These are phyloP conservation scores for Butyriboletus pseudospeciosus DNA, from an alignment of 1,284 basidiomycete genomes.

Conservation along the genomic window DNA sequence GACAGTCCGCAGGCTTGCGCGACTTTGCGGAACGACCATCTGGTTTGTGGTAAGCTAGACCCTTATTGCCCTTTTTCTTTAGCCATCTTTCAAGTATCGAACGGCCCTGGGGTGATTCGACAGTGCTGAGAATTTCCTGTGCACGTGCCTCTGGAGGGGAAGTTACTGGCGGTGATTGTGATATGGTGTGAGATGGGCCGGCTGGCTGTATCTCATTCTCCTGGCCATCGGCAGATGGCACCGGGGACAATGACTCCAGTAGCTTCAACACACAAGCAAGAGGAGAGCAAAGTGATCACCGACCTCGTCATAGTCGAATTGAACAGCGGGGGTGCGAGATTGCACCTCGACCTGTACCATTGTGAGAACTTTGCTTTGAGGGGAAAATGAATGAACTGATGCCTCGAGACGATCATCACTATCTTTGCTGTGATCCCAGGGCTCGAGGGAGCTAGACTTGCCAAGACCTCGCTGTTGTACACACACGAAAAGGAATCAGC, in stretches of 20 bases:
- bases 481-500: no score
- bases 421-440: no score
- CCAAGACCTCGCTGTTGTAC: no score
- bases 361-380: background rate
- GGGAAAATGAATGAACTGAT: background rate
- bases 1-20: background rate
- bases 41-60: background rate
- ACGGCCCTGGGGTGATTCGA: accelerated
- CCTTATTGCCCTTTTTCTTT: background rate
- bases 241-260: background rate
- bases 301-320: background rate
- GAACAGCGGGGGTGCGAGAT: background rate
- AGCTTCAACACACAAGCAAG: background rate
- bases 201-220: background rate
- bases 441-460: accelerated
- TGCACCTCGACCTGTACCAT: background rate
- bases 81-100: background rate
- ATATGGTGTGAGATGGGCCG: background rate
- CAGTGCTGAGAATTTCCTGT: no score
- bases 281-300: background rate
- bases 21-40: background rate
- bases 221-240: background rate
- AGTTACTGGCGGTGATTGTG: no score
- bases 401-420: background rate
- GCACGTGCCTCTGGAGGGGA: no score